These are phyloP conservation scores for Physaria fendleri DNA, from an alignment of 345 rosid genomes.

Conservation along the genomic window DNA sequence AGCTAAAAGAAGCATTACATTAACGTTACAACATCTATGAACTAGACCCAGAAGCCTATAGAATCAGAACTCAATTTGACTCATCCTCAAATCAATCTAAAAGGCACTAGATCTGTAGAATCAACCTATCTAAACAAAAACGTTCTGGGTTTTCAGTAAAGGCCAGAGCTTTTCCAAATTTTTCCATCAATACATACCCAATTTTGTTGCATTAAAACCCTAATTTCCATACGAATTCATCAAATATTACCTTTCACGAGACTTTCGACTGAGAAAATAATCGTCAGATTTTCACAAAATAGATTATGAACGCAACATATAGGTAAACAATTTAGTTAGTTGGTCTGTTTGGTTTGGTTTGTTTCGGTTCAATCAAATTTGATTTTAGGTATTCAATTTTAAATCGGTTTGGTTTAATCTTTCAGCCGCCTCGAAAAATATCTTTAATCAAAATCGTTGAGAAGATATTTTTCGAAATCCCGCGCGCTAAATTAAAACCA, in stretches of 20 bases:
- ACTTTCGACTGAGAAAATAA: neutral
- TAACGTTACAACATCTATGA: neutral
- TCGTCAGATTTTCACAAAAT: neutral
- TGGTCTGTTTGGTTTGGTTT: no score
- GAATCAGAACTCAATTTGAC: neutral
- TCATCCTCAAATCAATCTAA: neutral
- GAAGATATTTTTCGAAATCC: conserved; percentile 14
- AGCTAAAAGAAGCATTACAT: neutral
- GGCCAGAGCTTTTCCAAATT: conserved; percentile 5
- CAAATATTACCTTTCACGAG: neutral
- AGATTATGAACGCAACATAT: no score
- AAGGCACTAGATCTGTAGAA: neutral
- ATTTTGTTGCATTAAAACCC: neutral
- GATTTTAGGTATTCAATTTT: no score
- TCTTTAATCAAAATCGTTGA: neutral
- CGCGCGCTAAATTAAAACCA: conserved; percentile 25
- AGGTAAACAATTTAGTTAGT: no score
- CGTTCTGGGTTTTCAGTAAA: neutral
- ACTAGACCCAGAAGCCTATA: neutral
- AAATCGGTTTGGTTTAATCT: no score
- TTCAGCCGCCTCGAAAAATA: no score
- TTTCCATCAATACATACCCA: neutral
- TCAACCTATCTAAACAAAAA: neutral
- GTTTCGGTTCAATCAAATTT: no score
- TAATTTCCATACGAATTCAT: neutral